These are phyloP conservation scores for Alternaria dauci DNA, from an alignment of 2,329 filamentous ascomycete genomes.

Conservation along the genomic window DNA sequence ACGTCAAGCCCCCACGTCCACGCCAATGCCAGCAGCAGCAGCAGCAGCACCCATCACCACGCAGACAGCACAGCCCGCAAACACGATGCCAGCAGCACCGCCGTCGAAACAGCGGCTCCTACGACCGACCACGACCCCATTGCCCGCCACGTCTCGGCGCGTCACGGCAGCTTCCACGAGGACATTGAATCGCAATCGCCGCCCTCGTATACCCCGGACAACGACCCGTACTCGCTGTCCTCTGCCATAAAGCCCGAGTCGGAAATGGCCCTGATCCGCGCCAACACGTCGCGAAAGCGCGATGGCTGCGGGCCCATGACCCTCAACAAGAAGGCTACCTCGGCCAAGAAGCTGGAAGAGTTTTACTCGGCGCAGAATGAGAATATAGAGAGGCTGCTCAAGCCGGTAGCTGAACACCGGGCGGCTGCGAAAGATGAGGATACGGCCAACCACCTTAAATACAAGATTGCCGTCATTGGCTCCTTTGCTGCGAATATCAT, in stretches of 20 bases:
- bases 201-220: slow-evolving; percentile 68
- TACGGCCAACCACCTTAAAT: slow-evolving; percentile 80
- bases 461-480: slow-evolving; percentile 72
- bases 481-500: slow-evolving; percentile 81
- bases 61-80: slow-evolving; percentile 26
- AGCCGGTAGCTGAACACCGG: slow-evolving; percentile 90
- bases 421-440: slow-evolving; percentile 81
- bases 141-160: slow-evolving; percentile 42
- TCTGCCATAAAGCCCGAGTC: slow-evolving; percentile 77
- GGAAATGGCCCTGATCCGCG: slow-evolving; percentile 79
- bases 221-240: slow-evolving; percentile 83
- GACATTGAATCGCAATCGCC: slow-evolving; percentile 60
- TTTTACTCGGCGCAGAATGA: slow-evolving; percentile 95
- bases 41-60: slow-evolving; percentile 21
- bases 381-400: slow-evolving; percentile 89
- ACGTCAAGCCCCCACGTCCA: slow-evolving; percentile 39
- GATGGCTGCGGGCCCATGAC: slow-evolving; percentile 59
- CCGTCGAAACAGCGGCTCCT: slow-evolving; percentile 47
- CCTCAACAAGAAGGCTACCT: slow-evolving; percentile 53
- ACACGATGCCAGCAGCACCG: slow-evolving; percentile 50
- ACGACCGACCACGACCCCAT: slow-evolving; percentile 46
- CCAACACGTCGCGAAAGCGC: slow-evolving; percentile 82
- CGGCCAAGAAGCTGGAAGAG: slow-evolving; percentile 69
- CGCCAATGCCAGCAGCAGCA: slow-evolving; percentile 16
- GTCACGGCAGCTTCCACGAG: slow-evolving; percentile 24